phyloP scores from a whole-genome alignment of 352 stramenopile species.

The Phytophthora kernoviae region DNA sequence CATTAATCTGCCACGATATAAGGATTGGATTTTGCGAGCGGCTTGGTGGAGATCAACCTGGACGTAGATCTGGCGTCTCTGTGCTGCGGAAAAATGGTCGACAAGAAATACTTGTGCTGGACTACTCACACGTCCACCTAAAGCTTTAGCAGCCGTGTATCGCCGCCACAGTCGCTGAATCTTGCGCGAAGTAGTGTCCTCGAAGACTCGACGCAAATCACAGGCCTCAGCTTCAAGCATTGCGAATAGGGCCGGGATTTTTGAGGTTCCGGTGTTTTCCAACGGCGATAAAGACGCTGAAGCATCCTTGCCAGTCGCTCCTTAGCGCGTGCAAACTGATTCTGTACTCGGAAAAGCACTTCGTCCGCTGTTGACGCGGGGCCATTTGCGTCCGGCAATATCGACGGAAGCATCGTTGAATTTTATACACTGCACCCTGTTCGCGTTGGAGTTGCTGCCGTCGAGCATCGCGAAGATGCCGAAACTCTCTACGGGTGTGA shows the following conservation, averaged over 20 bases:
- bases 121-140: slow-evolving; percentile 14
- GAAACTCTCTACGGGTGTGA: slow-evolving; percentile 35
- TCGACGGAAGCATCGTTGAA: slow-evolving; percentile 33
- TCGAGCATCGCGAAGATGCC: slow-evolving; percentile 18
- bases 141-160: slow-evolving; percentile 18
- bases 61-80: slow-evolving; percentile 27
- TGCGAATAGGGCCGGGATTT: slow-evolving; percentile 11
- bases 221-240: slow-evolving; percentile 13
- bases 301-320: slow-evolving; percentile 49
- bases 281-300: slow-evolving; percentile 42
- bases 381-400: slow-evolving; percentile 6
- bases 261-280: slow-evolving; percentile 16
- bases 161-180: slow-evolving; percentile 56
- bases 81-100: slow-evolving; percentile 42
- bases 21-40: slow-evolving; percentile 57
- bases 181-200: slow-evolving; percentile 16
- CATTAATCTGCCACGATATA: slow-evolving; percentile 55
- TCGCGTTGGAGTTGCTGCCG: slow-evolving; percentile 13
- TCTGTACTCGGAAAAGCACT: slow-evolving; percentile 46
- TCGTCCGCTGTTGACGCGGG: slow-evolving; percentile 22
- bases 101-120: slow-evolving; percentile 48
- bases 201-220: slow-evolving; percentile 9
- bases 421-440: slow-evolving; percentile 23
- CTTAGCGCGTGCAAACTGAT: slow-evolving; percentile 31
- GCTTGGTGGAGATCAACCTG: slow-evolving; percentile 31